Conservation (phyloP, 768 basidiomycete species). For the Pulveroboletus ravenelii region DNA sequence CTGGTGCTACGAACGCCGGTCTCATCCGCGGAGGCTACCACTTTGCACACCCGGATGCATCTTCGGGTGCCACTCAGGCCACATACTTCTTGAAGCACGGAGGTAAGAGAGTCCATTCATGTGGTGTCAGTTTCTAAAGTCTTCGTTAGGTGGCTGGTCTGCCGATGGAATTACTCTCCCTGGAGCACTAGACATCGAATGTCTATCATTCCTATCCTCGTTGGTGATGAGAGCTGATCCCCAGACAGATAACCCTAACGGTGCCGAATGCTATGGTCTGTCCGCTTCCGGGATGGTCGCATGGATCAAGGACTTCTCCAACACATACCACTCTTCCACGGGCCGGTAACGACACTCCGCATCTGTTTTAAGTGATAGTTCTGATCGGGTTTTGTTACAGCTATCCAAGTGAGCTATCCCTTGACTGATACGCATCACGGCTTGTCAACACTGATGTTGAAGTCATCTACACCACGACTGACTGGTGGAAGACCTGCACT, state of each 20-base stretch:
- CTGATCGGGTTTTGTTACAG: constrained; percentile 20
- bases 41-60: constrained; percentile 51
- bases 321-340: constrained; percentile 49
- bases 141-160: constrained; percentile 45
- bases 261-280: constrained; percentile 51
- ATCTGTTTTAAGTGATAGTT: not conserved
- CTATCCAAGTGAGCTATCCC: constrained; percentile 33
- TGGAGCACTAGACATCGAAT: constrained; percentile 60
- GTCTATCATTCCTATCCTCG: constrained; percentile 29
- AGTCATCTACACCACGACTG: constrained; percentile 61
- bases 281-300: constrained; percentile 52
- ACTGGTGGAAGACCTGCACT: constrained; percentile 68
- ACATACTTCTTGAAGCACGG: constrained; percentile 55
- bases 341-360: constrained; percentile 34
- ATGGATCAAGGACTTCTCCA: constrained; percentile 60
- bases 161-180: constrained; percentile 57
- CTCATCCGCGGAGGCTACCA: constrained; percentile 60
- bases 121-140: not conserved
- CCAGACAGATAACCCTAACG: constrained; percentile 45
- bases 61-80: constrained; percentile 56
- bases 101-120: constrained; percentile 27
- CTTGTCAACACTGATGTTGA: not conserved
- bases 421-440: not conserved
- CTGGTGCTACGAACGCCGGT: constrained; percentile 49
- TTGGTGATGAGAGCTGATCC: not conserved